A percentile compares a stretch with the other conserved stretches of the same genome.
Evolutionary conservation across 176 grass and related monocot genomes (phyloP).

Genomic region (Aegilops bicornis): DNA sequence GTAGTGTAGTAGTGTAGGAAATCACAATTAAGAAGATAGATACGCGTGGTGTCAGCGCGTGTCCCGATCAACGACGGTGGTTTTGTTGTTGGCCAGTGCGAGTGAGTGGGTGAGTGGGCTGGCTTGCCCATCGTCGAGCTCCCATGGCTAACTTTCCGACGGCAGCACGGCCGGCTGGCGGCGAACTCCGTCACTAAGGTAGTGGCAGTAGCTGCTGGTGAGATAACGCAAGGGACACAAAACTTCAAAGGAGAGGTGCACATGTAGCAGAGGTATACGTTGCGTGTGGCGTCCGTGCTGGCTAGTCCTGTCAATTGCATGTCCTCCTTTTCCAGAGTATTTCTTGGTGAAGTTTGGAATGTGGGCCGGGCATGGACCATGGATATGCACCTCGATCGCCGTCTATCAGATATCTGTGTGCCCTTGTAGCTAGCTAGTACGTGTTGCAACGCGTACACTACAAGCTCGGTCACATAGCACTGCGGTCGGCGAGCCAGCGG

Average conservation of each 20-base stretch:
- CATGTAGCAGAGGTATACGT: background rate
- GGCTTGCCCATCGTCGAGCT: too few species aligned
- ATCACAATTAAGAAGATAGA: too few species aligned
- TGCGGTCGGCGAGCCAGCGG: background rate
- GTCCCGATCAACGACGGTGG: too few species aligned
- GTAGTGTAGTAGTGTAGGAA: too few species aligned
- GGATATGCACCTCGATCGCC: background rate
- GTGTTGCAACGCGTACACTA: conserved; percentile 24
- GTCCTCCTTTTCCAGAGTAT: background rate
- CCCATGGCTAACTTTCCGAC: too few species aligned
- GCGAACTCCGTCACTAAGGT: background rate
- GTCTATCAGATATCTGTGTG: background rate
- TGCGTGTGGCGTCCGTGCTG: background rate
- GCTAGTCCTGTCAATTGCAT: background rate
- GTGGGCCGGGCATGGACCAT: background rate
- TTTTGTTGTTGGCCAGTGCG: too few species aligned
- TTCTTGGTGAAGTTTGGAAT: conserved; percentile 23
- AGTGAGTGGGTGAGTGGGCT: too few species aligned
- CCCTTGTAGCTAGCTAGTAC: background rate
- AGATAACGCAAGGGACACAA: too few species aligned
- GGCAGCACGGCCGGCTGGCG: too few species aligned
- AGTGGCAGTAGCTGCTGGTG: too few species aligned
- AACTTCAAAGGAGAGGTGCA: too few species aligned
- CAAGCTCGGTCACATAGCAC: background rate
- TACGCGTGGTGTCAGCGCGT: too few species aligned